Evolutionary conservation across 1,139 yeast genomes (phyloP), one percentile per base, ranked within the genome.

Genomic region (Suhomyces choctaworum): DNA sequence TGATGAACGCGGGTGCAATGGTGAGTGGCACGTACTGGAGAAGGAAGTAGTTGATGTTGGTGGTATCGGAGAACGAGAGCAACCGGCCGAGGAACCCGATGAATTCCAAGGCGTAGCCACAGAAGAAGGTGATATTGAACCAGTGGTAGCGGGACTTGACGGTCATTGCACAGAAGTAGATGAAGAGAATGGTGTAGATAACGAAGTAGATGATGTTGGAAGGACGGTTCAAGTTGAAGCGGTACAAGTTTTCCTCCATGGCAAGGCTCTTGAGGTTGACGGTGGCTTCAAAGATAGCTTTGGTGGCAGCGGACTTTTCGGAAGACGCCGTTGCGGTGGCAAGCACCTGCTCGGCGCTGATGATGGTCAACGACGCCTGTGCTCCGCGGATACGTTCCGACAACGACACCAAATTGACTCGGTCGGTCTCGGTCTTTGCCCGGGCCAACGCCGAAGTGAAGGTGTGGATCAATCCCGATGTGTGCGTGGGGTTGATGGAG

Each of bases 1-100:
- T 85, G 36, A 86, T 70, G 56, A 90, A 88, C 5, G 92, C 92
- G 0, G 97, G 97, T 0, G 89, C 92, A 34, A 89, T 64, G 0
- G 95, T 87, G 42, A 88, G 65, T 40, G 83, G 66, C 34, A 82
- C 75, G 45, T 80, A 76, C 58, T 89, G 96, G 44, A 80, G 60
- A 36, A 86, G 58, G 54, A 70, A 89, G 31, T 65, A 65, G 40
- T 72, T 56, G 34, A 63, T 44, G 31, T 62, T 55, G n/a, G 63
- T 55, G 42, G 74, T 60, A 41, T 65, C 62, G 4, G 73, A 57
- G 32, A 76, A 57, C 8, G 78, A 60, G 21, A 63, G 41, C 2
- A 62, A 57, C 40, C 96, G 64, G 5, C 86, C 89, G 28, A 77
- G 57, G 50, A 83, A 88, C 2, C 96, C 96, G 5, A 76, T 58